Percentiles rank a stretch among this genome's conserved stretches.
Conservation (phyloP, 176 grass and related monocot genomes). For the bread wheat (Triticum aestivum) region DNA sequence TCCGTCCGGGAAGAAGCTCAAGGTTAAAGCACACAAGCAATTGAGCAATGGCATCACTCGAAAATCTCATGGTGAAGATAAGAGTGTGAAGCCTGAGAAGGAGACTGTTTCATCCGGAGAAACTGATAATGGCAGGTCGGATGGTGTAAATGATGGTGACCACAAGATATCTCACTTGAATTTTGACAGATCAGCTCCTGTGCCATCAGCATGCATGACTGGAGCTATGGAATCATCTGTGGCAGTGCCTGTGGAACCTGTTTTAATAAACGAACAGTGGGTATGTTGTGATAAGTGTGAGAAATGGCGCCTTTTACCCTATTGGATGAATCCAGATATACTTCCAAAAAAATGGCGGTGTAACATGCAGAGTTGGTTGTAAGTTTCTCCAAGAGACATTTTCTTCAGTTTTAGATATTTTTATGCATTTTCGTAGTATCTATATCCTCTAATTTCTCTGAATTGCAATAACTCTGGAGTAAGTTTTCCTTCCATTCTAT, state of each 20-base stretch:
- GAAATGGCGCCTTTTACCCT: slow-evolving; percentile 79
- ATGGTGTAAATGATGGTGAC: slow-evolving; percentile 27
- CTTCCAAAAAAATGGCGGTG: slow-evolving; percentile 67
- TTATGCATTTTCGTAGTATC: background rate
- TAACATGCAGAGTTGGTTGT: slow-evolving; percentile 71
- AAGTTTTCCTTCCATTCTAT: background rate
- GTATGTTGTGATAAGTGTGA: slow-evolving; percentile 72
- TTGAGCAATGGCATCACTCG: slow-evolving; percentile 14
- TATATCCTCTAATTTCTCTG: slow-evolving; percentile 7
- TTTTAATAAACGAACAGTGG: slow-evolving; percentile 73
- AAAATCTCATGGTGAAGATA: slow-evolving; percentile 42
- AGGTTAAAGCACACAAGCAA: slow-evolving; percentile 47
- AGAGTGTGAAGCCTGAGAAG: slow-evolving; percentile 39
- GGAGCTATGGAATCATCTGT: slow-evolving; percentile 21
- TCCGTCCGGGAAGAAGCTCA: slow-evolving; percentile 48
- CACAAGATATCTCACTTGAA: slow-evolving; percentile 12
- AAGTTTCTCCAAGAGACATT: slow-evolving; percentile 44
- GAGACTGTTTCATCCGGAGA: slow-evolving; percentile 30
- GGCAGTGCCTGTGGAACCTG: slow-evolving; percentile 1
- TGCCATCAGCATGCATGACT: slow-evolving; percentile 32
- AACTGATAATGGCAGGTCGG: slow-evolving; percentile 35
- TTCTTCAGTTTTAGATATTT: slow-evolving; percentile 4
- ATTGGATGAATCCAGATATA: slow-evolving; percentile 53
- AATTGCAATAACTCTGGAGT: slow-evolving; percentile 24
- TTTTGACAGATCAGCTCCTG: slow-evolving; percentile 29